phyloP scores from a whole-genome alignment of 2,329 filamentous ascomycete species.

The Neonectria neomacrospora region DNA sequence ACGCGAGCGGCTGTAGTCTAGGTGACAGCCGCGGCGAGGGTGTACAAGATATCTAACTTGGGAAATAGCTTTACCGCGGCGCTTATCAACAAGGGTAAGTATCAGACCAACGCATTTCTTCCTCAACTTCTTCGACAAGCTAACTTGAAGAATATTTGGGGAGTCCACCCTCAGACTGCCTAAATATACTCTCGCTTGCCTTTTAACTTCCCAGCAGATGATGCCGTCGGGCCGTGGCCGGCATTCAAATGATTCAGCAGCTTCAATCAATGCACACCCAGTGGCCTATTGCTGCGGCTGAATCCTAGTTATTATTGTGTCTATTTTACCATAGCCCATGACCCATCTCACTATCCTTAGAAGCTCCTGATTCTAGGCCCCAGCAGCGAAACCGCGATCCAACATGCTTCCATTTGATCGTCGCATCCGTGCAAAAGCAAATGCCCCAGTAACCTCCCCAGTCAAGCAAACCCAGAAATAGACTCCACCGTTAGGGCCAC shows the following conservation, averaged over 20 bases:
- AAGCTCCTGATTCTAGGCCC: not conserved
- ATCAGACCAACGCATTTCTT: no score
- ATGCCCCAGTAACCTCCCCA: not conserved
- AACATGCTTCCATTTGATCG: not conserved
- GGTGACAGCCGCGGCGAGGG: no score
- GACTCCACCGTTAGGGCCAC: not conserved
- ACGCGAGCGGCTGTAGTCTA: constrained; percentile 50
- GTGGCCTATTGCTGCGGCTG: not conserved
- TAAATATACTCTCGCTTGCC: no score
- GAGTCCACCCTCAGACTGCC: no score
- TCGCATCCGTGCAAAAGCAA: not conserved
- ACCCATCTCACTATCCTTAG: not conserved
- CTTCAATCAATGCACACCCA: no score
- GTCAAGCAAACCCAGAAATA: not conserved
- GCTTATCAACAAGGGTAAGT: no score
- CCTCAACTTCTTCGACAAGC: no score
- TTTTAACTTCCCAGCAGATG: not conserved
- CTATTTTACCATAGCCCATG: not conserved
- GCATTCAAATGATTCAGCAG: no score
- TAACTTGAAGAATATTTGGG: no score
- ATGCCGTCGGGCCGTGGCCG: constrained; percentile 49
- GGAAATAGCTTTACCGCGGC: no score
- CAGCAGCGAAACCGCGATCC: not conserved
- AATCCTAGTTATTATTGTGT: not conserved
- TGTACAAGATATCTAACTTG: no score